A percentile compares a stretch with the other conserved stretches of the same genome.
Evolutionary conservation across 1,284 basidiomycete genomes (phyloP).

Genomic region (Ceratobasidium sp.): DNA sequence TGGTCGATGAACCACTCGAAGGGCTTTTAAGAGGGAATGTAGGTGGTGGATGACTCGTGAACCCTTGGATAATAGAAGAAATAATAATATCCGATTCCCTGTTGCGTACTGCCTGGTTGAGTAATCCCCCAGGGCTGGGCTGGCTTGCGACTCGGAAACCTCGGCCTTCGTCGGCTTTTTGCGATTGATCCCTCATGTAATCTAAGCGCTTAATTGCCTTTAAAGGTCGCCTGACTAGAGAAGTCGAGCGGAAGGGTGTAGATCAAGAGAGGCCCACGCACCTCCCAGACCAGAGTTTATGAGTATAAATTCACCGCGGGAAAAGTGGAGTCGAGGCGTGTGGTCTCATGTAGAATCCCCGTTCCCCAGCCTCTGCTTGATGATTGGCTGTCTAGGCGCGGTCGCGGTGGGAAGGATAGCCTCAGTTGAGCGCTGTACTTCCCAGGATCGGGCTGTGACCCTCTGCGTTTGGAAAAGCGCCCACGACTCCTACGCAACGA

Average conservation of each 20-base stretch:
- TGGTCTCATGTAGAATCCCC: background rate
- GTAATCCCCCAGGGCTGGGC: no score
- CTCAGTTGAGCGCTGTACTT: background rate
- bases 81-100: conserved; percentile 28
- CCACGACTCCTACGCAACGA: no score
- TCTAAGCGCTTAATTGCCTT: conserved; percentile 28
- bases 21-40: conserved; percentile 23
- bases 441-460: background rate
- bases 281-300: conserved; percentile 20
- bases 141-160: no score
- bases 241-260: background rate
- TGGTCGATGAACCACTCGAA: background rate
- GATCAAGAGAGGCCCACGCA: background rate
- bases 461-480: no score
- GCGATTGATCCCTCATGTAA: conserved; percentile 4
- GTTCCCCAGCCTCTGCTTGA: background rate
- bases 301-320: conserved; percentile 14
- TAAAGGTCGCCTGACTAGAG: conserved; percentile 9
- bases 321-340: conserved; percentile 29
- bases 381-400: background rate
- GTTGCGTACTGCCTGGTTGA: conserved; percentile 5
- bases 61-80: conserved; percentile 20
- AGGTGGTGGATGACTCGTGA: conserved; percentile 26
- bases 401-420: background rate
- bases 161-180: conserved; percentile 12